Percentiles rank a stretch among this genome's conserved stretches.
These are phyloP conservation scores for Rhizophagus clarus DNA, from an alignment of 192 early-diverging fungal genomes.

Conservation along the genomic window DNA sequence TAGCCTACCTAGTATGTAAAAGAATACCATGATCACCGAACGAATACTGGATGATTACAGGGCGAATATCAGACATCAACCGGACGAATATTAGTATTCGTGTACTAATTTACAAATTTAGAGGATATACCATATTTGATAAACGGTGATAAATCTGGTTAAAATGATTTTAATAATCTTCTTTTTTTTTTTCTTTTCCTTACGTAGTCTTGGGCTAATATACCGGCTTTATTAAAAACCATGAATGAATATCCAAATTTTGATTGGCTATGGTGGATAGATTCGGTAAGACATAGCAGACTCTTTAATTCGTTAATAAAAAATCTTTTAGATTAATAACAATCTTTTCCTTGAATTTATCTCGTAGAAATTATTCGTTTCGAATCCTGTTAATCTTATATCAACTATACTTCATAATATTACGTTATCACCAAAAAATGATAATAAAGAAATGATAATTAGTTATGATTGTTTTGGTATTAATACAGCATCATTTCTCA, in stretches of 20 bases:
- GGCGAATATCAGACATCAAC: too few relatives aligned
- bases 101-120: too few relatives aligned
- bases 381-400: neutral
- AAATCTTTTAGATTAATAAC: neutral
- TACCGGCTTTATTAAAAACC: constrained; percentile 6
- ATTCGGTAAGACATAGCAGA: neutral
- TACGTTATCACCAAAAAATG: neutral
- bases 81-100: too few relatives aligned
- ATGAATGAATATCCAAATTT: constrained; percentile 4
- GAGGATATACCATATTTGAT: too few relatives aligned
- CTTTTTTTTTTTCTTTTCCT: neutral
- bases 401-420: neutral
- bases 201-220: neutral
- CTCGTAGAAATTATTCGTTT: neutral
- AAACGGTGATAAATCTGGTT: too few relatives aligned
- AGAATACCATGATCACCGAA: too few relatives aligned
- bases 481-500: constrained; percentile 7
- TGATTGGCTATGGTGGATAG: constrained; percentile 20
- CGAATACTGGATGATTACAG: too few relatives aligned
- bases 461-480: constrained; percentile 6
- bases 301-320: too few relatives aligned
- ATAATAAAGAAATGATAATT: neutral
- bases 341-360: neutral
- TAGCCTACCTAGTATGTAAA: too few relatives aligned
- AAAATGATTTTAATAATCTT: too few relatives aligned